Evolutionary conservation across 306 rosid species (phyloP).

Genomic region (Cicer judaicum): DNA sequence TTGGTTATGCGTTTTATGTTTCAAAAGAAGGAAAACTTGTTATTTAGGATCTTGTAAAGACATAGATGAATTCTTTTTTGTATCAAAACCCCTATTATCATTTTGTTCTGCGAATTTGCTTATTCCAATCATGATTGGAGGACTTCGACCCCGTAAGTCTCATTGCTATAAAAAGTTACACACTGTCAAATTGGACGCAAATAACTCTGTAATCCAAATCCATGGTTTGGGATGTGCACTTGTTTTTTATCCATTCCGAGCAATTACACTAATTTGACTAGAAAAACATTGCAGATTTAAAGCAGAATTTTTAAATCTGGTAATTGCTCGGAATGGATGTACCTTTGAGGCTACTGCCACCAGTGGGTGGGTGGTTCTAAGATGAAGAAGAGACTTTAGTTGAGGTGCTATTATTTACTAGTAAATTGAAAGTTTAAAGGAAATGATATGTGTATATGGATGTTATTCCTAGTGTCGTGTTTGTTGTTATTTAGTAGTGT

Average conservation of each 20-base stretch:
- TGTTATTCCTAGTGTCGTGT: neutral
- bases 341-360: conserved; percentile 22
- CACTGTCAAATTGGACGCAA: too few species aligned
- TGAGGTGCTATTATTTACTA: conserved; percentile 30
- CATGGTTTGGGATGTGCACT: neutral
- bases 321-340: conserved; percentile 46
- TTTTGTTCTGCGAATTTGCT: neutral
- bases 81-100: neutral
- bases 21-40: neutral
- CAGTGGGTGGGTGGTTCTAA: neutral
- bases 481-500: too few species aligned
- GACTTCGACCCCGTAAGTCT: too few species aligned
- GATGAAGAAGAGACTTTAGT: conserved; percentile 4
- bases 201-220: too few species aligned
- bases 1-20: neutral
- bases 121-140: neutral
- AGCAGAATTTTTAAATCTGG: conserved; percentile 40
- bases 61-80: too few species aligned
- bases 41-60: neutral
- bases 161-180: too few species aligned
- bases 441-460: conserved; percentile 1
- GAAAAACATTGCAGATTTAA: conserved; percentile 25
- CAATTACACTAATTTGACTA: neutral
- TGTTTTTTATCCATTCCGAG: too few species aligned
- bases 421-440: conserved; percentile 20